phyloP scores from a whole-genome alignment of 2,329 filamentous ascomycete genomes.

The Hypoxylon sp. region DNA sequence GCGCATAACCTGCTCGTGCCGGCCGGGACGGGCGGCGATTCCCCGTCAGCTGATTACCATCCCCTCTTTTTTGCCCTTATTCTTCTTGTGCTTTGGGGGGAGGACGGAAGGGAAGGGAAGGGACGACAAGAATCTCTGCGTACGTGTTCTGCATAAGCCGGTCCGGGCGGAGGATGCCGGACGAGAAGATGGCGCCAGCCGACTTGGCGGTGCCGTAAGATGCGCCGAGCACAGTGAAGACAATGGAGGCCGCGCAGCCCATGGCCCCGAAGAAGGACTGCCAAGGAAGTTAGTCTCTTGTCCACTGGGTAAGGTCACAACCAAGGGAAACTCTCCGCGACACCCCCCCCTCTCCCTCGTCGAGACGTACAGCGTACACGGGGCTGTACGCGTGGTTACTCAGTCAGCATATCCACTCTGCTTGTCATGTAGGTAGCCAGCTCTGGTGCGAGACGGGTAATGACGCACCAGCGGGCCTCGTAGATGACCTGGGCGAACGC shows the following conservation, averaged over 20 bases:
- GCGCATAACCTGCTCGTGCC: slow-evolving; percentile 47
- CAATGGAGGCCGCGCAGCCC: slow-evolving; percentile 86
- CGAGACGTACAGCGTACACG: slow-evolving; percentile 53
- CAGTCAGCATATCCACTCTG: slow-evolving; percentile 5
- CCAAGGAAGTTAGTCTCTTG: no score
- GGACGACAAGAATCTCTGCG: background rate
- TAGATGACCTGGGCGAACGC: slow-evolving; percentile 13
- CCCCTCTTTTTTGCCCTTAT: background rate
- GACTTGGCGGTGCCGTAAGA: slow-evolving; percentile 99
- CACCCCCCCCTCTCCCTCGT: no score
- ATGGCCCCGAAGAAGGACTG: slow-evolving; percentile 83
- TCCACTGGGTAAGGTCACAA: no score
- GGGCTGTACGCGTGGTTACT: slow-evolving; percentile 45
- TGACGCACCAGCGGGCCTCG: slow-evolving; percentile 29
- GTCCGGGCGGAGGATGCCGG: slow-evolving; percentile 54
- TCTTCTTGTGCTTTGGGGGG: background rate
- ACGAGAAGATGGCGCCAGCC: slow-evolving; percentile 58
- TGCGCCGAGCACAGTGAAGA: slow-evolving; percentile 94
- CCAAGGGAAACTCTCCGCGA: no score
- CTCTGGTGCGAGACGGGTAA: background rate
- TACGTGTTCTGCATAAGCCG: slow-evolving; percentile 54
- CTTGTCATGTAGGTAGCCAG: background rate
- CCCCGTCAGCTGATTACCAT: no score
- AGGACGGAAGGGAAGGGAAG: background rate
- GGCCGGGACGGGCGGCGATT: background rate